Conservation (phyloP, 495 filamentous ascomycete genomes). For the Penicillium samsonianum region DNA sequence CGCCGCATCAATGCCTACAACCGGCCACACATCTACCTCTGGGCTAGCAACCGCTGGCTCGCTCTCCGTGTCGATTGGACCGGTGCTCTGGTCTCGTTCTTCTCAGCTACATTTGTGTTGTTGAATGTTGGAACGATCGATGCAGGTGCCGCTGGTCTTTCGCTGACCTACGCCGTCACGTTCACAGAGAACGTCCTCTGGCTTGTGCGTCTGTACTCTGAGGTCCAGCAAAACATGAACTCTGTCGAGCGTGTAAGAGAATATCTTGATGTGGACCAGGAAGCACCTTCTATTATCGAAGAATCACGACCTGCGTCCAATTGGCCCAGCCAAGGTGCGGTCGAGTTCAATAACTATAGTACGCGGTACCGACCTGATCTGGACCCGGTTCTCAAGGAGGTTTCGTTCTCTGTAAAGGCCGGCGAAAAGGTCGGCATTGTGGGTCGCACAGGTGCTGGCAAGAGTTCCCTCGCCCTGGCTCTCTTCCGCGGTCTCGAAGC, state of each 20-base stretch:
- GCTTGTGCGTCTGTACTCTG: slow-evolving; percentile 92
- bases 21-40: slow-evolving; percentile 92
- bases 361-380: slow-evolving; percentile 89
- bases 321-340: slow-evolving; percentile 85
- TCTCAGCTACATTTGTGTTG: slow-evolving; percentile 89
- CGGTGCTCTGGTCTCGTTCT: slow-evolving; percentile 91
- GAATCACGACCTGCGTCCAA: slow-evolving; percentile 72
- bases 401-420: slow-evolving; percentile 83
- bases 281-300: slow-evolving; percentile 75
- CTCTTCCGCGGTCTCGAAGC: slow-evolving; percentile 98
- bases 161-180: slow-evolving; percentile 95
- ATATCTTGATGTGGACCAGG: slow-evolving; percentile 95
- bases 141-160: slow-evolving; percentile 91
- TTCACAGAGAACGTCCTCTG: slow-evolving; percentile 98
- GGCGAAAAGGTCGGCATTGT: slow-evolving; percentile 96
- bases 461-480: slow-evolving; percentile 92
- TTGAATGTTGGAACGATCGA: slow-evolving; percentile 81
- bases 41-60: slow-evolving; percentile 98
- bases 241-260: slow-evolving; percentile 98
- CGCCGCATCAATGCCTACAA: slow-evolving; percentile 84
- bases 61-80: slow-evolving; percentile 87
- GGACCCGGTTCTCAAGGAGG: slow-evolving; percentile 77
- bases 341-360: slow-evolving; percentile 84
- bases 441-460: slow-evolving; percentile 93
- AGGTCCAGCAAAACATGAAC: slow-evolving; percentile 99